Evolutionary conservation across 192 early-diverging fungal genomes (phyloP), one percentile per base, ranked within the genome.

Genomic region (Entomortierella lignicola): DNA sequence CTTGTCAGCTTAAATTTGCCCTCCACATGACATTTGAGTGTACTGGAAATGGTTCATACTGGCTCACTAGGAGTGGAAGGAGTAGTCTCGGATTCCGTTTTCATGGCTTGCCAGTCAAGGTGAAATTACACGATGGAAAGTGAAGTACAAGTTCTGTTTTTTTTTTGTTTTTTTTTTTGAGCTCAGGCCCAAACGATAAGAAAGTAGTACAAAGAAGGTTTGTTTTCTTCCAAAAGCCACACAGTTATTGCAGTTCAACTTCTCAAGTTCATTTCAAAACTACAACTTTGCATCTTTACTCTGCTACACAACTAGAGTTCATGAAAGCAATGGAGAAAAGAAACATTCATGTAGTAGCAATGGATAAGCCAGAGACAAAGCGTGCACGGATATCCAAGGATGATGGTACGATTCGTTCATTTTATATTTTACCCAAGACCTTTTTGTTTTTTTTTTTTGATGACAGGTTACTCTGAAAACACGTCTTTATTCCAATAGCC

Each of bases 311-410:
- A 4, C 23, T 29, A 55, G 15, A 4, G 17, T 12, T 11, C 44
- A 47, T 47, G 29, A 66, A 43, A 37, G 18, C 23, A 18, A 56
- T 57, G 70, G 54, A 63, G 55, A 39, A 44, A 54, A 71, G 63
- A 23, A 52, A 48, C n/a, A 32, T 20, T 5, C 17, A 48, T 15
- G 6, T 21, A n/a, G 8, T 15, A 12, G 31, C 31, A 6, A 5
- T 66, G 11, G 72, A 77, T 44, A 61, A 37, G 25, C 72, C 72
- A 51, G 65, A 68, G 0, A 63, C 54, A 5, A 77, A 77, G 20
- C 64, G 72, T 17, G 7, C 66, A 23, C 52, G 60, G 65, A 68
- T 77, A 55, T 77, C 60, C 8, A 77, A 68, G 60, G 72, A 77
- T 26, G 53, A 56, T 30, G 72, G 72, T 77, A 55, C 20, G 13